phyloP scores from a whole-genome alignment of 495 filamentous ascomycete species.

The Daldinia concentrica region DNA sequence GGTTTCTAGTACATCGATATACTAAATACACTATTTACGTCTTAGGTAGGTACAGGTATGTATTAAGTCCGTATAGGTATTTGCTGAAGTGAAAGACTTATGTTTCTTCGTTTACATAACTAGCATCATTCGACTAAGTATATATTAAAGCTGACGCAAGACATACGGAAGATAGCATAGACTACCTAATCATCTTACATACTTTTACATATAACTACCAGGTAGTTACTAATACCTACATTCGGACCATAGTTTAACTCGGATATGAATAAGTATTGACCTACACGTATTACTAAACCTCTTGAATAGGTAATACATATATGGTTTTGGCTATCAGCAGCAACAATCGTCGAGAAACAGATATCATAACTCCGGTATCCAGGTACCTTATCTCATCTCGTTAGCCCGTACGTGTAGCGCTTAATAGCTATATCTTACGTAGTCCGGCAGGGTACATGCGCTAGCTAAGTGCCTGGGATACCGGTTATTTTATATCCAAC shows the following conservation, averaged over 20 bases:
- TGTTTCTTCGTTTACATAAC: no score
- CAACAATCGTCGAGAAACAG: neutral
- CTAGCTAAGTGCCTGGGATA: neutral
- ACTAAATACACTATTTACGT: no score
- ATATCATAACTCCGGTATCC: no score
- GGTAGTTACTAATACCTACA: no score
- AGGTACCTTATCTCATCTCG: neutral
- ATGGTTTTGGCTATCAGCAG: neutral
- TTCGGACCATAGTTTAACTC: neutral
- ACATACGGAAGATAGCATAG: neutral
- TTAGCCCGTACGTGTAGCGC: neutral
- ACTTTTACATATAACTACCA: neutral
- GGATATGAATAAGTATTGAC: neutral
- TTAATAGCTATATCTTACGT: neutral
- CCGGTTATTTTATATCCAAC: neutral
- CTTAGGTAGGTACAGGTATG: no score
- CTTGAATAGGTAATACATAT: neutral
- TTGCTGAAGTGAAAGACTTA: no score
- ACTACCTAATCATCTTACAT: neutral
- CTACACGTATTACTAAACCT: neutral
- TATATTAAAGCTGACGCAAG: neutral
- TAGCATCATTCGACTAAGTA: neutral
- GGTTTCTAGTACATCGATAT: no score
- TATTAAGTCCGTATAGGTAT: no score
- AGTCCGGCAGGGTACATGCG: neutral